phyloP scores from a whole-genome alignment of 2,329 filamentous ascomycete genomes.

The Ceratocystis alfenasii region DNA sequence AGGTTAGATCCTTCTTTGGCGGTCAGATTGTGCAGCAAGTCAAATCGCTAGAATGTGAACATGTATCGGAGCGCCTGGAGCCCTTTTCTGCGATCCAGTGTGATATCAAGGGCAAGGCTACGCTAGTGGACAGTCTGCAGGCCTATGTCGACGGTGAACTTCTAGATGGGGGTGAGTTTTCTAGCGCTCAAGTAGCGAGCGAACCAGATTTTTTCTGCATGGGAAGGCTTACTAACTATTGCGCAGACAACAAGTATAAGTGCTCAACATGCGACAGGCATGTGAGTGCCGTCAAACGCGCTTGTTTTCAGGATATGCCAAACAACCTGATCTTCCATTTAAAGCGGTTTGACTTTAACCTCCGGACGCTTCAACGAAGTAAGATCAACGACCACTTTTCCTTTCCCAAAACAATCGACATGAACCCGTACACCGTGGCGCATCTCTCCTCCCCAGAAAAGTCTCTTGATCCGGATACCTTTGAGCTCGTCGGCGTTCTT shows the following conservation, averaged over 20 bases:
- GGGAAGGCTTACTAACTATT: constrained; percentile 24
- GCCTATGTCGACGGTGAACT: constrained; percentile 95
- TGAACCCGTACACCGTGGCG: constrained; percentile 82
- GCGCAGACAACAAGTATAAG: constrained; percentile 86
- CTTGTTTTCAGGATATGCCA: constrained; percentile 82
- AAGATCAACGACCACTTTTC: constrained; percentile 95
- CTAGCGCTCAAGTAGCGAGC: no score
- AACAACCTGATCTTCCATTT: constrained; percentile 93
- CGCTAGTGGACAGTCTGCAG: constrained; percentile 72
- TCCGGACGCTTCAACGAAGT: constrained; percentile 62
- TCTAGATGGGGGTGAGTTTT: constrained; percentile 66
- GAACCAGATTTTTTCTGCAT: neutral
- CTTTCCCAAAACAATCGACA: constrained; percentile 73
- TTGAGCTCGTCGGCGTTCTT: constrained; percentile 88
- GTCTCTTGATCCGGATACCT: constrained; percentile 55
- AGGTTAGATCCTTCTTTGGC: constrained; percentile 74
- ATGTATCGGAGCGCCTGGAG: constrained; percentile 83
- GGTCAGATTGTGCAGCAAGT: constrained; percentile 90
- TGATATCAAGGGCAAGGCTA: constrained; percentile 84
- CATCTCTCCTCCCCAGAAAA: constrained; percentile 55
- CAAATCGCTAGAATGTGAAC: constrained; percentile 84
- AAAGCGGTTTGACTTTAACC: constrained; percentile 75
- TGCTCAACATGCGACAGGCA: constrained; percentile 80
- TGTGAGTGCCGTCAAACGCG: constrained; percentile 87
- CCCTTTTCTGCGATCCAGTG: constrained; percentile 91